phyloP scores from a whole-genome alignment of 2,329 filamentous ascomycete genomes.

The Aaosphaeria arxii region DNA sequence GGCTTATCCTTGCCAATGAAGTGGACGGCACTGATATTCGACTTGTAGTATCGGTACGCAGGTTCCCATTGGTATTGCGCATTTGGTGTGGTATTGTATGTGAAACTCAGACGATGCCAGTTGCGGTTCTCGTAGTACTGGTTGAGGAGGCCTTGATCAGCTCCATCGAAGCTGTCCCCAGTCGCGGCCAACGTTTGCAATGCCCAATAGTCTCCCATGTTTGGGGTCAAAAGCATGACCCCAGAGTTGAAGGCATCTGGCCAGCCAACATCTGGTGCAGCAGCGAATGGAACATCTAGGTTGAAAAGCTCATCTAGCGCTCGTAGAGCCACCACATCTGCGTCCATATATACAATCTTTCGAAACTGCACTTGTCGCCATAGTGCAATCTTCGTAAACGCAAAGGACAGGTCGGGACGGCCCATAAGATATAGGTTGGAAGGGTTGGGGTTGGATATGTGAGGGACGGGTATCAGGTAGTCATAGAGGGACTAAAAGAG shows the following conservation, averaged over 20 bases:
- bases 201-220: conserved; percentile 83
- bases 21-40: conserved; percentile 84
- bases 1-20: conserved; percentile 93
- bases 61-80: conserved; percentile 97
- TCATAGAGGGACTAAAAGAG: conserved; percentile 72
- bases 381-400: conserved; percentile 94
- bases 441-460: conserved; percentile 72
- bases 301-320: conserved; percentile 92
- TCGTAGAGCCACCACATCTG: conserved; percentile 85
- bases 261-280: conserved; percentile 95
- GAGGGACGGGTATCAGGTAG: conserved; percentile 79
- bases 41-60: conserved; percentile 89
- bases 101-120: conserved; percentile 87
- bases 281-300: conserved; percentile 58
- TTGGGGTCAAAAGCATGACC: conserved; percentile 85
- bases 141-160: conserved; percentile 92
- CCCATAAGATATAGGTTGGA: conserved; percentile 90
- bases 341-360: conserved; percentile 92
- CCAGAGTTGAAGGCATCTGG: conserved; percentile 98
- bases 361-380: conserved; percentile 90
- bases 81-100: conserved; percentile 95
- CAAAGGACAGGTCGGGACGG: conserved; percentile 81
- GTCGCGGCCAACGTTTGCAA: conserved; percentile 78
- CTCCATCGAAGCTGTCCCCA: conserved; percentile 93
- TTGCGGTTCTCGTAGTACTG: conserved; percentile 78